phyloP scores from a whole-genome alignment of 2,329 filamentous ascomycete genomes.

The Phyllosticta citribraziliensis region DNA sequence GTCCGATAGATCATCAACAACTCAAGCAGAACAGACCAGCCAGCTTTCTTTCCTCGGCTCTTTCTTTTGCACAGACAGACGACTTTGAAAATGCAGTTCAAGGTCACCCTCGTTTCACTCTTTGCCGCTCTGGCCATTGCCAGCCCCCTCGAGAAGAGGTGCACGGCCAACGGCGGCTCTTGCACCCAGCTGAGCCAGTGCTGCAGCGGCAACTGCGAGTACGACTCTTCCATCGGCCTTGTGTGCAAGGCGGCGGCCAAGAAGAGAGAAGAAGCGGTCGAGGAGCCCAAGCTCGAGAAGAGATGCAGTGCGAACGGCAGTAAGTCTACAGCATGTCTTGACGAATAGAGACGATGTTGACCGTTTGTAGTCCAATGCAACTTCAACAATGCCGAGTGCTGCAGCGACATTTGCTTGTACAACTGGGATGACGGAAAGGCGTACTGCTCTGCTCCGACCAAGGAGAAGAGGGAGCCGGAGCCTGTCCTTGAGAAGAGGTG shows the following conservation, averaged over 20 bases:
- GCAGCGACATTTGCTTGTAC: conserved; percentile 1
- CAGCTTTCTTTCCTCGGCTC: background rate
- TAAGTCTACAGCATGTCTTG: background rate
- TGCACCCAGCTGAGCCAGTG: conserved; percentile 3
- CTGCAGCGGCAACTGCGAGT: conserved; percentile 8
- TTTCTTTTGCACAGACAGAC: background rate
- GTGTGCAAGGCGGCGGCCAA: conserved; percentile 2
- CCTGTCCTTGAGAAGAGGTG: conserved; percentile 1
- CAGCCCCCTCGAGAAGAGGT: conserved; percentile 1
- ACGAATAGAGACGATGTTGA: background rate
- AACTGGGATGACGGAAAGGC: background rate
- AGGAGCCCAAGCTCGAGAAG: background rate
- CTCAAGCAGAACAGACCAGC: background rate
- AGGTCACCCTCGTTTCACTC: conserved; percentile 1
- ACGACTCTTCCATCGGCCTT: conserved; percentile 5
- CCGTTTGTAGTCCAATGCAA: background rate
- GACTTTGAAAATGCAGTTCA: conserved; percentile 4
- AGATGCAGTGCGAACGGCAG: background rate
- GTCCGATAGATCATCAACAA: background rate
- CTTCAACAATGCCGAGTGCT: background rate
- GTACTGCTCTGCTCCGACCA: too few species aligned
- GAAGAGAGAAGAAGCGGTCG: background rate
- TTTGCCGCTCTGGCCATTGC: conserved; percentile 3
- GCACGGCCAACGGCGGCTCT: conserved; percentile 3
- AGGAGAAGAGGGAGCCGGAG: background rate